Evolutionary conservation across 2,329 filamentous ascomycete species (phyloP), one percentile per base, ranked within the genome.

Genomic region (Truncatella angustata): DNA sequence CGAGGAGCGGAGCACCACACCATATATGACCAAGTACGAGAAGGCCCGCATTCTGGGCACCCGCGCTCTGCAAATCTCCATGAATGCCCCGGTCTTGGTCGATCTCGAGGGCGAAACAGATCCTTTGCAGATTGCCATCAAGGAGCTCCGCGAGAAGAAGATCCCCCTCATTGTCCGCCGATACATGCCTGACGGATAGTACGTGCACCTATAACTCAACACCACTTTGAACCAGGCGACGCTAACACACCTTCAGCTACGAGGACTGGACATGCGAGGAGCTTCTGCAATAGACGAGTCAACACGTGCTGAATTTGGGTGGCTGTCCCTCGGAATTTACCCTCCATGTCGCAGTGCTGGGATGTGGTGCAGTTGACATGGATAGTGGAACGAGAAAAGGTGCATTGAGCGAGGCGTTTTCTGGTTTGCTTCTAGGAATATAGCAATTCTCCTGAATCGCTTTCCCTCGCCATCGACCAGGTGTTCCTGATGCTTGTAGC

Each of bases 1-100:
- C 60, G 89, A 92, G 60, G 84, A 96, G 73, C 85, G 94, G 63
- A 88, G 84, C 21, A 99, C 94, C 7, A 99, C 94, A 24, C 94
- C 93, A 2, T 99, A 97, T 75, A 96, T 99, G 93, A 99, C 94
- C 60, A 99, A 99, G 77, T 99, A 99, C 74, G 94, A 99, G 79
- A 84, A 87, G 63, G 94, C 94, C 57, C 86, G 94, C 66, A 93
- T 99, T 54, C 75, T 99, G 58, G 94, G 94, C 44, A 97, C 94
- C 36, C 82, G 94, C 60, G 94, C 94, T 36, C 73, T 97, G 67
- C 94, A 99, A 73, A 97, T 99, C 67, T 97, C 94, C 76, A 96
- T 97, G 87, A 97, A 97, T 71, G 94, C 94, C 54, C 94, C 94
- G 3, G 92, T 97, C 26, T 81, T 99, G 42, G 94, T 99, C 49